A percentile compares a stretch with the other conserved stretches of the same genome.
Evolutionary conservation across 1,284 basidiomycete species (phyloP).

Genomic region (Sanghuangporus weigelae): DNA sequence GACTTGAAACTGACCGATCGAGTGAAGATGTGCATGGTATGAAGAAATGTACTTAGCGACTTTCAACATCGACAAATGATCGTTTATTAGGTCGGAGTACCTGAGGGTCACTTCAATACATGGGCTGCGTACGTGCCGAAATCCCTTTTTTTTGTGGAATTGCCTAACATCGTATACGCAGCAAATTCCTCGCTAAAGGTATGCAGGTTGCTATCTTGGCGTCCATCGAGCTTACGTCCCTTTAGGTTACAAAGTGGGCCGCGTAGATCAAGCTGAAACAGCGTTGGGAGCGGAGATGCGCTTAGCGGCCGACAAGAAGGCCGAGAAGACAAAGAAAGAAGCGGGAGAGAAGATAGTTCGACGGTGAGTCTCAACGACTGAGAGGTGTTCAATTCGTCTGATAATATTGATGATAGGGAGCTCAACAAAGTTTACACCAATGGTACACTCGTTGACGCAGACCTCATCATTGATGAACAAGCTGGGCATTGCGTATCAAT

Average conservation of each 20-base stretch:
- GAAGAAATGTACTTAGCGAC: constrained; percentile 19
- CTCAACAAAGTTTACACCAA: constrained; percentile 96
- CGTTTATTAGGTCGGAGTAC: constrained; percentile 78
- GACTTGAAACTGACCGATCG: constrained; percentile 87
- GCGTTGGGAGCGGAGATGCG: constrained; percentile 82
- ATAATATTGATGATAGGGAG: constrained; percentile 53
- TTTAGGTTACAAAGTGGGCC: constrained; percentile 92
- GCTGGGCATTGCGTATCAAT: constrained; percentile 94
- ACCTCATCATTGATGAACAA: constrained; percentile 88
- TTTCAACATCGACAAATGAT: neutral
- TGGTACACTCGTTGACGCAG: constrained; percentile 92
- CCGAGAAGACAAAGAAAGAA: constrained; percentile 39
- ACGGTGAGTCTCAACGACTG: constrained; percentile 35
- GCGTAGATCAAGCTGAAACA: constrained; percentile 96
- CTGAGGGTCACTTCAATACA: constrained; percentile 90
- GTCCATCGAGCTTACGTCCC: constrained; percentile 4
- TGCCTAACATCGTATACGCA: constrained; percentile 23
- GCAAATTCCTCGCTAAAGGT: constrained; percentile 81
- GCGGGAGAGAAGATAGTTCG: constrained; percentile 77
- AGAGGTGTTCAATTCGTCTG: neutral
- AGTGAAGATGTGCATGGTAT: constrained; percentile 98
- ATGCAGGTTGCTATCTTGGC: constrained; percentile 6
- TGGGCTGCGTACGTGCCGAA: constrained; percentile 72
- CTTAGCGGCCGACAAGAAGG: constrained; percentile 66
- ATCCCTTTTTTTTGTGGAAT: neutral